These are phyloP conservation scores for Heliamphora ciliata DNA, from an alignment of 179 eudicot genomes.

Conservation along the genomic window DNA sequence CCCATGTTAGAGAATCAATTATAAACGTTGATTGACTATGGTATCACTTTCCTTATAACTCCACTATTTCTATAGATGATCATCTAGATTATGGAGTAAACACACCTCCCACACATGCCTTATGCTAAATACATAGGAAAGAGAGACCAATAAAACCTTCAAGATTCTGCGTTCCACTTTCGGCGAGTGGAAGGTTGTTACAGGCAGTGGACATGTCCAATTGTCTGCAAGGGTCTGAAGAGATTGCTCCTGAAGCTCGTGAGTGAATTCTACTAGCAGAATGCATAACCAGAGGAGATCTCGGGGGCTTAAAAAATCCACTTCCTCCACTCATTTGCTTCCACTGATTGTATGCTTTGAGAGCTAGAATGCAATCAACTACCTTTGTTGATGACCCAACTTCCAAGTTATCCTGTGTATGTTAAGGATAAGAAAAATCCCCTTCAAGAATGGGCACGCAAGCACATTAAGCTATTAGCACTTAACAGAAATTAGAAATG, in stretches of 20 bases:
- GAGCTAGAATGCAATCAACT: constrained; percentile 78
- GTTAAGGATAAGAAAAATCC: background rate
- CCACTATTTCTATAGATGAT: background rate
- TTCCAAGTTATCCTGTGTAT: constrained; percentile 57
- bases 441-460: background rate
- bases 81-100: background rate
- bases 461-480: background rate
- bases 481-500: background rate
- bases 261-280: constrained; percentile 43
- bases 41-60: background rate
- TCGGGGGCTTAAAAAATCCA: constrained; percentile 52
- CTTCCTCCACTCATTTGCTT: constrained; percentile 64
- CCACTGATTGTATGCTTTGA: constrained; percentile 78
- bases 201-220: constrained; percentile 43
- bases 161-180: constrained; percentile 24
- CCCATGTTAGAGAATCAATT: background rate
- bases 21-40: background rate
- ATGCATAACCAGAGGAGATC: constrained; percentile 51
- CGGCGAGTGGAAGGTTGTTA: constrained; percentile 22
- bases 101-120: background rate
- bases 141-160: constrained; percentile 41
- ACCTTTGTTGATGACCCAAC: constrained; percentile 65
- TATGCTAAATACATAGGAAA: background rate
- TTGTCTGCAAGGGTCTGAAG: constrained; percentile 34
- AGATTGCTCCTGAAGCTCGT: constrained; percentile 23